Evolutionary conservation across 31 red algal genomes (phyloP), one percentile per base, ranked within the genome.

Genomic region (Pterothamnion heteromorphum): DNA sequence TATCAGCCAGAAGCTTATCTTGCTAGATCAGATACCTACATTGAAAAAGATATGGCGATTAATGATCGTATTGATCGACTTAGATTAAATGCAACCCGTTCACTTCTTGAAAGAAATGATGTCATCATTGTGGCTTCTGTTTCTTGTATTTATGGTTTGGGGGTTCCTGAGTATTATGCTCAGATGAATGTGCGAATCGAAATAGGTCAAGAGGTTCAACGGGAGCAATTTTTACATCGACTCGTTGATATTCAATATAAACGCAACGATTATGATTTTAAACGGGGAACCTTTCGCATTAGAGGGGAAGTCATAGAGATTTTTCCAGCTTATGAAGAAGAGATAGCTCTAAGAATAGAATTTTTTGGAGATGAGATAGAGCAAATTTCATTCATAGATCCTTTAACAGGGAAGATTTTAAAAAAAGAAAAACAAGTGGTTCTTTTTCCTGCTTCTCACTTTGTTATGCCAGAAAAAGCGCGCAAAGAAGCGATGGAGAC

Each of bases 1-100:
- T 98, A 95, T 83, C 94, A 94, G 43, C 97, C 97, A 20, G 97
- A 98, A 44, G 97, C 97, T 3, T 98, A 98, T 85, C 39, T 95
- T 30, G 89, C 91, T 24, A 38, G 82, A 24, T 74, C 89, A 28
- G 95, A 96, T 58, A 96, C 92, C 44, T 96, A 95, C 91, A 98
- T 98, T 80, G 94, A 76, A 27, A 98, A 98, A 89, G 71, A 80
- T 0, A 80, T 94, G 5, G 85, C 84, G 5, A 87, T 98, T 84
- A 93, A 98, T 51, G 44, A 95, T 18, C 93, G 95, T 57, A 91
- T 98, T 24, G 97, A 98, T 83, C 92, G 92, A 35, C 88, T 96
- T 18, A 74, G 97, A 32, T 95, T 96, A 57, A 86, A 92, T 0
- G 92, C 97, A 9, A 98, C 97, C 20, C 51, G 92, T 30, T 92